phyloP scores from a whole-genome alignment of 2,329 filamentous ascomycete species.

The Fusarium albidum region DNA sequence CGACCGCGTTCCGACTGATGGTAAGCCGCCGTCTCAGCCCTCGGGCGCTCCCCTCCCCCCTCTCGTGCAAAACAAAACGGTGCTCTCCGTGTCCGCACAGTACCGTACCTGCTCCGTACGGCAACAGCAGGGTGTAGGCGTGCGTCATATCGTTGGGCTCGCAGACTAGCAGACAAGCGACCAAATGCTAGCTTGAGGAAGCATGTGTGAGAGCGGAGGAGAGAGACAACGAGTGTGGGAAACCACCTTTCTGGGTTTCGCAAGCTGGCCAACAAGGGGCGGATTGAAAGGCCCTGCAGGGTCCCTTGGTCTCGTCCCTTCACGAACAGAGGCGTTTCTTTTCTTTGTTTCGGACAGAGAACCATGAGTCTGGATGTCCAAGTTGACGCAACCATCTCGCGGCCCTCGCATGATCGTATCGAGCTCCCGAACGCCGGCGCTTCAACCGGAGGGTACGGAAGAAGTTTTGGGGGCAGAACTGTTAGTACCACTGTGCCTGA shows the following conservation, averaged over 20 bases:
- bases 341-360: conserved; percentile 17
- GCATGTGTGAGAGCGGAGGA: conserved; percentile 3
- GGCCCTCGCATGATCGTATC: conserved; percentile 1
- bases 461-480: neutral
- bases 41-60: conserved; percentile 8
- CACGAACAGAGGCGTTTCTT: conserved; percentile 3
- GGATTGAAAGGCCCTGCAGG: conserved; percentile 3
- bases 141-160: conserved; percentile 6
- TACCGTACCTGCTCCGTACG: neutral
- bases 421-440: conserved; percentile 4
- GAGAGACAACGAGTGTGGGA: conserved; percentile 5
- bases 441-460: conserved; percentile 15
- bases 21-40: conserved; percentile 28
- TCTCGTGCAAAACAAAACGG: conserved; percentile 25
- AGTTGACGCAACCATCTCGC: conserved; percentile 13
- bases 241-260: neutral
- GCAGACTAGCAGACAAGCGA: neutral
- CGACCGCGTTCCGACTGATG: no score
- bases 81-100: conserved; percentile 8
- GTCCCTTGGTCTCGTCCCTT: neutral
- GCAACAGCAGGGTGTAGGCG: neutral
- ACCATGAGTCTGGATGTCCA: conserved; percentile 2
- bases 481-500: conserved; percentile 22
- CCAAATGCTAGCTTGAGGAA: neutral
- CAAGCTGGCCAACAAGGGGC: neutral